These are phyloP conservation scores for Neocucurbitaria cava DNA, from an alignment of 2,329 filamentous ascomycete genomes.

Conservation along the genomic window DNA sequence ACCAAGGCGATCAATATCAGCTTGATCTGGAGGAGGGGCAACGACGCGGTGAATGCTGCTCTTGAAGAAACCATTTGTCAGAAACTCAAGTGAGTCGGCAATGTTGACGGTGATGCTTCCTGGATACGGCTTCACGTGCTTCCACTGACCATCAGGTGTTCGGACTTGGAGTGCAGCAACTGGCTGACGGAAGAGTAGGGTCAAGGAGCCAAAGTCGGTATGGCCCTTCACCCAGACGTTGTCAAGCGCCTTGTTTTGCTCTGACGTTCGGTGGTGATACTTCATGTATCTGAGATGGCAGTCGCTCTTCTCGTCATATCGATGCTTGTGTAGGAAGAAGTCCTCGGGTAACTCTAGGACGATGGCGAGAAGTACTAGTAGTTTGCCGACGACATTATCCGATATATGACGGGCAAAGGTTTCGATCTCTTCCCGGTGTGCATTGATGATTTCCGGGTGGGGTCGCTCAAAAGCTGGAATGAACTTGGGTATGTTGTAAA, in stretches of 20 bases:
- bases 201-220: constrained; percentile 63
- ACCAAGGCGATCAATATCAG: constrained; percentile 49
- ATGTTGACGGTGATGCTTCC: constrained; percentile 50
- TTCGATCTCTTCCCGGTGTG: constrained; percentile 57
- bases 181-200: constrained; percentile 64
- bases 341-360: constrained; percentile 66
- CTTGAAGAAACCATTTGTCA: constrained; percentile 53
- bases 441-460: constrained; percentile 49
- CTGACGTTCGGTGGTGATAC: constrained; percentile 57
- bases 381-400: constrained; percentile 53
- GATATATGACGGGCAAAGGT: constrained; percentile 52
- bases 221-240: constrained; percentile 52
- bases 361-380: constrained; percentile 61
- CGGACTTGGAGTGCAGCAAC: constrained; percentile 63
- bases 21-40: constrained; percentile 57
- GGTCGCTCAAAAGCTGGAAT: constrained; percentile 60
- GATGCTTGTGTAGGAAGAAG: constrained; percentile 61
- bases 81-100: constrained; percentile 47
- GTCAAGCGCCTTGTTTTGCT: constrained; percentile 53
- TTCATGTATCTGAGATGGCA: constrained; percentile 69
- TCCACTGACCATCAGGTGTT: constrained; percentile 42
- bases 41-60: constrained; percentile 58
- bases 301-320: constrained; percentile 63
- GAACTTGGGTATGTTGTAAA: constrained; percentile 67
- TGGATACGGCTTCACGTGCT: constrained; percentile 48